These are phyloP conservation scores for Hippophae gyantsensis DNA, from an alignment of 306 rosid species.

Conservation along the genomic window DNA sequence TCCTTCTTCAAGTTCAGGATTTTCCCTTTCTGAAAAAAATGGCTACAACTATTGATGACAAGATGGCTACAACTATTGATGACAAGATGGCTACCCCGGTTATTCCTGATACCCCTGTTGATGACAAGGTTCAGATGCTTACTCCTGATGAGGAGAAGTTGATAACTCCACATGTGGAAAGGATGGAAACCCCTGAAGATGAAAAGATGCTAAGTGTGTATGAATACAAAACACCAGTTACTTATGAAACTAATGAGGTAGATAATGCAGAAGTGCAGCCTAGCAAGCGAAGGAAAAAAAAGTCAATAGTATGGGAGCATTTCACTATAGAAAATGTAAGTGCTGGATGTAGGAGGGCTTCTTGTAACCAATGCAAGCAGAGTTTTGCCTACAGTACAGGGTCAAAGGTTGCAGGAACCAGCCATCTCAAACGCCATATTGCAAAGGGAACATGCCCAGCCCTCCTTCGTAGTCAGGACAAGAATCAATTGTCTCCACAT, in stretches of 20 bases:
- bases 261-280: conserved; percentile 58
- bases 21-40: not conserved
- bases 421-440: conserved; percentile 94
- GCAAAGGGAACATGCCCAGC: conserved; percentile 89
- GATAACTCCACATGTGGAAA: conserved; percentile 21
- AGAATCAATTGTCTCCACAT: conserved; percentile 40
- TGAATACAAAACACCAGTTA: conserved; percentile 14
- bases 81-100: conserved; percentile 12
- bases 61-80: conserved; percentile 3
- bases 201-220: conserved; percentile 19
- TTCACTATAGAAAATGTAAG: conserved; percentile 77
- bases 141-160: conserved; percentile 40
- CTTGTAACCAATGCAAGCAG: conserved; percentile 87
- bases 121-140: conserved; percentile 19
- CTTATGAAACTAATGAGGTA: conserved; percentile 33
- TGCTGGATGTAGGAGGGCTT: conserved; percentile 86
- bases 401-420: conserved; percentile 90
- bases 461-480: conserved; percentile 61
- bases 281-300: conserved; percentile 77
- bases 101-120: conserved; percentile 5
- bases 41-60: conserved; percentile 8
- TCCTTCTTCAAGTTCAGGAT: too few species aligned
- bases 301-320: conserved; percentile 91
- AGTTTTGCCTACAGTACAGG: conserved; percentile 97
- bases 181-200: conserved; percentile 16